Evolutionary conservation across 768 basidiomycete genomes (phyloP).

Genomic region (Lyophyllum semitale): DNA sequence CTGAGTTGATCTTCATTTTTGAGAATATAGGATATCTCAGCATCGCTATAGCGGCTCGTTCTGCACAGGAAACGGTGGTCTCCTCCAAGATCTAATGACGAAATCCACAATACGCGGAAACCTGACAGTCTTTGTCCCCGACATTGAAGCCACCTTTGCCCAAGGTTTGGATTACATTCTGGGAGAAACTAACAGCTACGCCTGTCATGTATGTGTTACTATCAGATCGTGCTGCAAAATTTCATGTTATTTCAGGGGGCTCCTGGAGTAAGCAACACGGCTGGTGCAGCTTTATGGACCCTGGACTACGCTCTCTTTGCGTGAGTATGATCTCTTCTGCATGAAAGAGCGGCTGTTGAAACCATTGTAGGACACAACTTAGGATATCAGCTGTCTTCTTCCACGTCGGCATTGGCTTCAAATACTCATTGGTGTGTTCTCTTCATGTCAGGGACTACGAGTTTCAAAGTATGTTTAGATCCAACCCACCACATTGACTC

Average conservation of each 20-base stretch:
- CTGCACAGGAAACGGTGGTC: conserved; percentile 52
- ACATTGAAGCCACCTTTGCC: conserved; percentile 51
- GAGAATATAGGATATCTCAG: conserved; percentile 48
- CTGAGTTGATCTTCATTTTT: background rate
- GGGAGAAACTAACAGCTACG: conserved; percentile 62
- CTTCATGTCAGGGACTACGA: background rate
- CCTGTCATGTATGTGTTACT: conserved; percentile 35
- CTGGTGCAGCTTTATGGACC: conserved; percentile 71
- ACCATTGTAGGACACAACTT: conserved; percentile 25
- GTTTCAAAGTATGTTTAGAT: conserved; percentile 40
- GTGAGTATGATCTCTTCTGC: conserved; percentile 21
- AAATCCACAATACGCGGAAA: conserved; percentile 61
- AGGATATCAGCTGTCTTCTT: conserved; percentile 60
- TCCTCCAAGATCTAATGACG: conserved; percentile 66
- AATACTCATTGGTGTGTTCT: conserved; percentile 60
- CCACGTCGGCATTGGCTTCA: conserved; percentile 72
- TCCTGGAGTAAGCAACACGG: conserved; percentile 64
- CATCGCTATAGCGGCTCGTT: conserved; percentile 63
- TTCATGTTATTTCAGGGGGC: conserved; percentile 33
- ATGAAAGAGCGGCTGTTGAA: background rate
- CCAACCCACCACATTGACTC: conserved; percentile 60
- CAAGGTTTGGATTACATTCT: conserved; percentile 59
- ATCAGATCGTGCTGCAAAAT: background rate
- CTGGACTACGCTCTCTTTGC: conserved; percentile 67
- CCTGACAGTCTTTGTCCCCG: conserved; percentile 49